These are phyloP conservation scores for Leccinum aurantiacum DNA, from an alignment of 768 basidiomycete species.

Conservation along the genomic window DNA sequence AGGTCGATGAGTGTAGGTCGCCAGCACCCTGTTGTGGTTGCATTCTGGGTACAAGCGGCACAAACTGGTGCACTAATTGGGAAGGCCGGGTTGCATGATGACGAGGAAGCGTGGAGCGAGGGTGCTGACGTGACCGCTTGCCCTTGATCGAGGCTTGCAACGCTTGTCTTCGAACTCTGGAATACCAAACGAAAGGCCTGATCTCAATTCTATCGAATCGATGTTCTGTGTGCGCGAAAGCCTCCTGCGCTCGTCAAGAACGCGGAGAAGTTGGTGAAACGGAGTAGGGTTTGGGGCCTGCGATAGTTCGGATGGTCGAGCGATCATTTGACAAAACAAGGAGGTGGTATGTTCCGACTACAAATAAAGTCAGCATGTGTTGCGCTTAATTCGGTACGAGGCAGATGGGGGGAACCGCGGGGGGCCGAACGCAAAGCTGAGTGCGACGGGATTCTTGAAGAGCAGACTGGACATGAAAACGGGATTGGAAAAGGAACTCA, in stretches of 20 bases:
- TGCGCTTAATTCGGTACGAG: conserved; percentile 1
- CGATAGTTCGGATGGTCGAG: conserved; percentile 72
- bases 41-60: no score
- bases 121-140: conserved; percentile 23
- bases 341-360: conserved; percentile 75
- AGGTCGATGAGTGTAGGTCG: no score
- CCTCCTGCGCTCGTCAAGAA: conserved; percentile 71
- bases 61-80: no score
- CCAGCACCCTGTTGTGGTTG: no score
- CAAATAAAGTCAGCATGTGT: conserved; percentile 24
- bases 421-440: background rate
- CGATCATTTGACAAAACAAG: conserved; percentile 88
- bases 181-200: conserved; percentile 85
- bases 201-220: conserved; percentile 83
- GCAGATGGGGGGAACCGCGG: background rate
- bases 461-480: conserved; percentile 5
- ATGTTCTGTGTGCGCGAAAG: conserved; percentile 92
- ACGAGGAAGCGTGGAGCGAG: no score
- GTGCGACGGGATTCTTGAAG: background rate
- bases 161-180: conserved; percentile 64
- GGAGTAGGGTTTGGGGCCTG: conserved; percentile 72
- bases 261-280: conserved; percentile 74
- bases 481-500: conserved; percentile 37
- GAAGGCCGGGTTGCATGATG: no score
- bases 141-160: conserved; percentile 52